phyloP scores from a whole-genome alignment of 306 rosid species.

The Castanea mollissima region DNA sequence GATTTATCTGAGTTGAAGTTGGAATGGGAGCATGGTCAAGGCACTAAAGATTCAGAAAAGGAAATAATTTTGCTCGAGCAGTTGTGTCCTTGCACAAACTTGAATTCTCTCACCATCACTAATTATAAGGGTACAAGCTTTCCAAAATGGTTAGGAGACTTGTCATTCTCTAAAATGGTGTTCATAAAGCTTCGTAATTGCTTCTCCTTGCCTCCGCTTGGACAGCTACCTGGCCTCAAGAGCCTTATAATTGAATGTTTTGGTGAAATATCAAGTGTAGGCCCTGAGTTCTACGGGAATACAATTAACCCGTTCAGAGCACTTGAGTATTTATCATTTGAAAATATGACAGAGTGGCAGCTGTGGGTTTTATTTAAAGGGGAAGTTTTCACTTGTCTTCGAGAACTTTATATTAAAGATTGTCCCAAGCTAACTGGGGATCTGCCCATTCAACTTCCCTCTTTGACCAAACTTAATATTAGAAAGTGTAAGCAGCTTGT shows the following conservation, averaged over 20 bases:
- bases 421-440: constrained; percentile 32
- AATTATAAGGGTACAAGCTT: no score
- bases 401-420: constrained; percentile 11
- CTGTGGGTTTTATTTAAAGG: constrained; percentile 20
- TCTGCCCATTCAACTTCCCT: constrained; percentile 35
- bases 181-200: background rate
- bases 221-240: constrained; percentile 6
- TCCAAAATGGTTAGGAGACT: no score
- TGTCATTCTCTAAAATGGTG: no score
- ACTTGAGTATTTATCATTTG: constrained; percentile 29
- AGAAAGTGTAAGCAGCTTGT: no score
- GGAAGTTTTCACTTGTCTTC: constrained; percentile 21
- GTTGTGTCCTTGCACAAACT: constrained; percentile 14
- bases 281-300: constrained; percentile 30
- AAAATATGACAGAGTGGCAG: constrained; percentile 27
- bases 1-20: constrained; percentile 9
- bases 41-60: background rate
- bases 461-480: constrained; percentile 28
- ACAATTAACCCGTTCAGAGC: constrained; percentile 13
- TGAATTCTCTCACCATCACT: no score
- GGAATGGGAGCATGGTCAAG: no score
- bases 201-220: no score
- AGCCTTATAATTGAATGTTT: constrained; percentile 27
- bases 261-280: constrained; percentile 15
- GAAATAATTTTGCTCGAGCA: constrained; percentile 25